Conservation (phyloP, 352 stramenopile genomes). For the Thraustochytrium sp. region DNA sequence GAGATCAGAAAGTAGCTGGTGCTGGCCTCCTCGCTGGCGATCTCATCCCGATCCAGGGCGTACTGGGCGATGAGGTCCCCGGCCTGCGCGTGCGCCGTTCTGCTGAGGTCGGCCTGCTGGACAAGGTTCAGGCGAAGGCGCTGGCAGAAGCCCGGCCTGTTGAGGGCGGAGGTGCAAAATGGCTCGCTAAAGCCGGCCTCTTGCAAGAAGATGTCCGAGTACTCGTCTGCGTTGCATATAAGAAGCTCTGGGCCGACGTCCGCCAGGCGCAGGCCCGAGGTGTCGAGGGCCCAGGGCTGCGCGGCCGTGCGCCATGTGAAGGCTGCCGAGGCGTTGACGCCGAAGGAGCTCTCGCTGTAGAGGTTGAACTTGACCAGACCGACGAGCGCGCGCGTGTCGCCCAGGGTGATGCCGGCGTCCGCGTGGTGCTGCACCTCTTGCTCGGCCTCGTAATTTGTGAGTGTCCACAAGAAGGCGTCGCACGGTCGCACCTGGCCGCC, state of each 20-base stretch:
- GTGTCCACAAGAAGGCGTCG: neutral
- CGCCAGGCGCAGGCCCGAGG: neutral
- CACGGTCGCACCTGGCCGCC: neutral
- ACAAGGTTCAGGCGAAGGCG: too few species aligned
- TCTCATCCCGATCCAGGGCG: neutral
- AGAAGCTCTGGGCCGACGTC: neutral
- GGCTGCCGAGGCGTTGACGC: neutral
- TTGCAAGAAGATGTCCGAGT: neutral
- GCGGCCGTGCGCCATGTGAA: neutral
- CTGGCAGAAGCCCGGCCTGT: neutral
- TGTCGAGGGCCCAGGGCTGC: neutral
- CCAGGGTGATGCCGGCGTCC: neutral
- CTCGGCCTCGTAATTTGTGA: neutral
- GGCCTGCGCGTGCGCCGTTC: too few species aligned
- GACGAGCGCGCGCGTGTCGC: neutral
- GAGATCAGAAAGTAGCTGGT: neutral
- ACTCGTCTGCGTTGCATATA: neutral
- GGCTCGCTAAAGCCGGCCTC: neutral
- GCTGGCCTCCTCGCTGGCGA: neutral
- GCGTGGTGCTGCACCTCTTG: neutral
- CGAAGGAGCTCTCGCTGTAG: neutral
- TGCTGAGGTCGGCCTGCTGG: too few species aligned
- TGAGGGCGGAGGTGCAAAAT: neutral
- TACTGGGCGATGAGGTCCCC: neutral
- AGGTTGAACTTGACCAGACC: constrained; percentile 1